These are phyloP conservation scores for Rhodomyrtus psidioides DNA, from an alignment of 441 rosid species.

Conservation along the genomic window DNA sequence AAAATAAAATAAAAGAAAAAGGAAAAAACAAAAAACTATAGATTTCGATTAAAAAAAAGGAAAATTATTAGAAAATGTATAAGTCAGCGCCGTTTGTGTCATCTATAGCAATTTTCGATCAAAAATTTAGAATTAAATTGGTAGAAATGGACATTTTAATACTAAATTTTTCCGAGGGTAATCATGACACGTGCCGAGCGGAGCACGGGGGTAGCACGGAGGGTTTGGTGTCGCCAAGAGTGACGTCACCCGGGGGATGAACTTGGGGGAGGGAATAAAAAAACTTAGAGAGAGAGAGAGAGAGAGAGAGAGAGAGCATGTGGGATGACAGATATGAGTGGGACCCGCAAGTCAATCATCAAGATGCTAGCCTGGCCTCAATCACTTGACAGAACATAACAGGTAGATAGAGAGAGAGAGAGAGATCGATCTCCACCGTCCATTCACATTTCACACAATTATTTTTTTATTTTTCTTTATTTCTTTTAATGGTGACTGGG, in stretches of 20 bases:
- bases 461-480: too few relatives aligned
- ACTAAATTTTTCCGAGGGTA: background rate
- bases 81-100: too few relatives aligned
- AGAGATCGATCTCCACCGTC: too few relatives aligned
- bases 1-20: too few relatives aligned
- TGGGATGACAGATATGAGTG: conserved; percentile 45
- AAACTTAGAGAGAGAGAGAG: background rate
- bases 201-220: background rate
- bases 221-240: background rate
- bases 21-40: too few relatives aligned
- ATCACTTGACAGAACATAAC: conserved; percentile 37
- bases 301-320: conserved; percentile 24
- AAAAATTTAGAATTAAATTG: too few relatives aligned
- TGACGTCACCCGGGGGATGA: background rate
- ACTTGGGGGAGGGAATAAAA: background rate
- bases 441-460: too few relatives aligned
- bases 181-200: background rate
- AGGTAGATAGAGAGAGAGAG: too few relatives aligned
- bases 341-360: conserved; percentile 44
- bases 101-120: too few relatives aligned
- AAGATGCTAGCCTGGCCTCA: conserved; percentile 55
- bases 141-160: too few relatives aligned
- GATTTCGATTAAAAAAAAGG: too few relatives aligned
- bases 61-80: too few relatives aligned
- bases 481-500: background rate